Conservation (phyloP, 2,329 filamentous ascomycete genomes). For the Neospermospora avenae region DNA sequence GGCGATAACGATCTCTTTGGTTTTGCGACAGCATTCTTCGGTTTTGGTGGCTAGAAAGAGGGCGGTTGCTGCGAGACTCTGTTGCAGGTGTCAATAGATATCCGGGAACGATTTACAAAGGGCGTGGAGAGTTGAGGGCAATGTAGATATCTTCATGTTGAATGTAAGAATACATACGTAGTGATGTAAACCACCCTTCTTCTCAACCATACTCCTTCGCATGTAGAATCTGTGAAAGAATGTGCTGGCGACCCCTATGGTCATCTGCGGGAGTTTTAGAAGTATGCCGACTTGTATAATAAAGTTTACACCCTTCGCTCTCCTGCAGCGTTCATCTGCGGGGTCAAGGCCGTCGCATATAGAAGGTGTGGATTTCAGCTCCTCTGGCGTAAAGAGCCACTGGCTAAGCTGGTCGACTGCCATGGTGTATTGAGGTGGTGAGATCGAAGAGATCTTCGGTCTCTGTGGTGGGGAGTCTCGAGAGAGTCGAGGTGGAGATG, state of each 20-base stretch:
- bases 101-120: constrained; percentile 1
- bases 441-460: constrained; percentile 10
- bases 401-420: constrained; percentile 52
- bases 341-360: constrained; percentile 76
- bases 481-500: constrained; percentile 56
- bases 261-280: constrained; percentile 87
- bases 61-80: constrained; percentile 84
- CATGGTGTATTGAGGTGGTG: constrained; percentile 26
- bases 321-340: constrained; percentile 73
- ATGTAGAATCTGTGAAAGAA: constrained; percentile 98
- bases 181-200: constrained; percentile 78
- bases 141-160: constrained; percentile 2
- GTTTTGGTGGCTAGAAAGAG: constrained; percentile 96
- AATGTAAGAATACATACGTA: constrained; percentile 59
- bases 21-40: constrained; percentile 94
- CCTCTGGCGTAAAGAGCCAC: constrained; percentile 86
- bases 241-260: constrained; percentile 84
- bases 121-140: constrained; percentile 10
- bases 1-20: constrained; percentile 89
- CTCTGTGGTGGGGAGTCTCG: constrained; percentile 50
- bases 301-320: constrained; percentile 94
- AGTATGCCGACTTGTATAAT: constrained; percentile 92
- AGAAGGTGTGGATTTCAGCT: constrained; percentile 79
- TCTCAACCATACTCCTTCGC: constrained; percentile 76
- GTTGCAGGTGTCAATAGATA: constrained; percentile 20